Conservation (phyloP, 2,329 filamentous ascomycete species). For the Venturiaceae sp. region DNA sequence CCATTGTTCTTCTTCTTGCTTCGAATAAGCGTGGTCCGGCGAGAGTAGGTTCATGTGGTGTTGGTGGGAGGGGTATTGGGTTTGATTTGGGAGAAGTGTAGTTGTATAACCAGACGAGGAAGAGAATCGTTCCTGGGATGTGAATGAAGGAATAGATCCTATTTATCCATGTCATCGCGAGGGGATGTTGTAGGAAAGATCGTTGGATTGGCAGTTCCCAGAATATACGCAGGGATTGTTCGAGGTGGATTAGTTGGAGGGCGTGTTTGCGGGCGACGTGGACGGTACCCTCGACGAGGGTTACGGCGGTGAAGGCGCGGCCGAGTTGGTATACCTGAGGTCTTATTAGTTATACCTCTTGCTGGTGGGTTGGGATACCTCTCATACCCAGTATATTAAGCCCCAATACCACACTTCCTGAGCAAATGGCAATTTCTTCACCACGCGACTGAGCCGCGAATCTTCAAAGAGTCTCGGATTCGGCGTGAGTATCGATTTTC, state of each 20-base stretch:
- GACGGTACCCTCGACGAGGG: constrained; percentile 57
- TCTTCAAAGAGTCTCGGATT: constrained; percentile 53
- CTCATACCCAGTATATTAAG: constrained; percentile 63
- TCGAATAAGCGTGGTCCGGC: constrained; percentile 45
- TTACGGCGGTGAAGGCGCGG: constrained; percentile 61
- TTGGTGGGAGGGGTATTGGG: not conserved
- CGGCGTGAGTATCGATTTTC: constrained; percentile 43
- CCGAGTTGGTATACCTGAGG: constrained; percentile 62
- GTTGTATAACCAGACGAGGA: constrained; percentile 58
- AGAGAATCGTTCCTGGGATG: constrained; percentile 66
- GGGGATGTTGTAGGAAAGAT: constrained; percentile 44
- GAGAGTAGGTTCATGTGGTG: constrained; percentile 17
- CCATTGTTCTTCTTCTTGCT: constrained; percentile 46
- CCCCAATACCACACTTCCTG: constrained; percentile 72
- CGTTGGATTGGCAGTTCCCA: constrained; percentile 53
- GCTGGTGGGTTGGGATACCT: not conserved
- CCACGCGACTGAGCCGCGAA: constrained; percentile 51
- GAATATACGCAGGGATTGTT: constrained; percentile 55
- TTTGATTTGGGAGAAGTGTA: constrained; percentile 40
- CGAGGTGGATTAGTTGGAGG: constrained; percentile 56
- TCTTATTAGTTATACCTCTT: not conserved
- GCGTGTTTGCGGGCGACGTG: constrained; percentile 60
- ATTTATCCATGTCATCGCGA: constrained; percentile 59
- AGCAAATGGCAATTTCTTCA: constrained; percentile 60
- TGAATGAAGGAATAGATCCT: constrained; percentile 69